Evolutionary conservation across 1,139 yeast species (phyloP).

Genomic region (Sugiyamaella castrensis): DNA sequence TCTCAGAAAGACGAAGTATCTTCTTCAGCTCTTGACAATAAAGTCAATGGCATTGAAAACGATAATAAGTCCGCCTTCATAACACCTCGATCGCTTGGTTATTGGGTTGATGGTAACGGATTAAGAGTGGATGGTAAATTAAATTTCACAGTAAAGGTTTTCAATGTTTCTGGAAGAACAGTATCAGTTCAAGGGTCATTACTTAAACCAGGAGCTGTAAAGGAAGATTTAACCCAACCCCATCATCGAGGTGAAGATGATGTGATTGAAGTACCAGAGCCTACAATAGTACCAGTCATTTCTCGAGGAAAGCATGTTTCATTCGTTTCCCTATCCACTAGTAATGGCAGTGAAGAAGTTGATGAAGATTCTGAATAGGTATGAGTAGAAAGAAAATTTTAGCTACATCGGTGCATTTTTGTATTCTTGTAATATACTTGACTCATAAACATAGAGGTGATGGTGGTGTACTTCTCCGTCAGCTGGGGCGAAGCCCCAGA

Average conservation of each 20-base stretch:
- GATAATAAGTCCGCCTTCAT: not conserved
- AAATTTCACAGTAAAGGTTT: constrained; percentile 64
- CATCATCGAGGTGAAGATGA: constrained; percentile 9
- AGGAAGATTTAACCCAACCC: constrained; percentile 36
- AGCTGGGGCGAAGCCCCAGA: too few relatives aligned
- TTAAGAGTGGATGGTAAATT: constrained; percentile 77
- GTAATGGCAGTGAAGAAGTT: constrained; percentile 1
- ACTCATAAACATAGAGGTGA: not conserved
- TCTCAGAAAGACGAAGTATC: not conserved
- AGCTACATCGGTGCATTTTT: not conserved
- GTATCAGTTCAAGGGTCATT: constrained; percentile 85
- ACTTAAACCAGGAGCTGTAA: constrained; percentile 57
- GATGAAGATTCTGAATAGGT: not conserved
- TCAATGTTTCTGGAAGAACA: constrained; percentile 76
- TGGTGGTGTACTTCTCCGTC: too few relatives aligned
- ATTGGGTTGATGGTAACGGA: constrained; percentile 79
- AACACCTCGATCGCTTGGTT: constrained; percentile 60
- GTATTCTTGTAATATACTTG: not conserved
- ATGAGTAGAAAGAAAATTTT: too few relatives aligned
- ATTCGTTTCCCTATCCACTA: constrained; percentile 5
- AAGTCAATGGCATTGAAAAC: not conserved
- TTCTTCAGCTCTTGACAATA: constrained; percentile 4
- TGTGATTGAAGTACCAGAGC: constrained; percentile 6
- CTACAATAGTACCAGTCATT: constrained; percentile 5
- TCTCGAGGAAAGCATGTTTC: constrained; percentile 15